These are phyloP conservation scores for Aspergillus latus DNA, from an alignment of 2,329 filamentous ascomycete species.

Conservation along the genomic window DNA sequence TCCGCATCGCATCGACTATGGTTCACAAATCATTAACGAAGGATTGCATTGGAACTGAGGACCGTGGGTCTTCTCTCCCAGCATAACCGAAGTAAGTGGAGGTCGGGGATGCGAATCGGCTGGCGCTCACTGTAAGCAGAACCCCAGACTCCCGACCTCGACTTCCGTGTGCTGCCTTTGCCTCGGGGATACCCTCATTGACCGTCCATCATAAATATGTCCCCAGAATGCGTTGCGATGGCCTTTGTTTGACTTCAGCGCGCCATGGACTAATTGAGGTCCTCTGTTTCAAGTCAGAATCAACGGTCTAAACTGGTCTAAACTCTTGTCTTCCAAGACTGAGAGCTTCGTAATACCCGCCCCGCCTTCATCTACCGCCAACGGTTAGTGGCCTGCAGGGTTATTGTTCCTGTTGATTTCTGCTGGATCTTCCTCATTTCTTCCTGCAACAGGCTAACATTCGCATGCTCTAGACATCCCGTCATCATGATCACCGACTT, in stretches of 20 bases:
- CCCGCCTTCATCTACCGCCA: background rate
- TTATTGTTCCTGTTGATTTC: background rate
- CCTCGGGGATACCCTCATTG: slow-evolving; percentile 23
- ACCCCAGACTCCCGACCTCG: slow-evolving; percentile 26
- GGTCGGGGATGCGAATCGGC: slow-evolving; percentile 22
- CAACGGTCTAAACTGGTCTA: background rate
- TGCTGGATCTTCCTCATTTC: background rate
- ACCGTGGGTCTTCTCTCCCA: background rate
- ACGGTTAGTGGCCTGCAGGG: slow-evolving; percentile 10
- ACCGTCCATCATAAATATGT: slow-evolving; percentile 18
- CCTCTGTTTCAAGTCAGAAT: background rate
- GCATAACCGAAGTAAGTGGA: slow-evolving; percentile 3
- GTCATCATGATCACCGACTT: slow-evolving; percentile 28
- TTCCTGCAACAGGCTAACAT: background rate
- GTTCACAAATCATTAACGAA: slow-evolving; percentile 5
- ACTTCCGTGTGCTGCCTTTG: slow-evolving; percentile 22
- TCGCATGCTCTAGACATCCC: background rate
- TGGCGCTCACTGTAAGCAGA: slow-evolving; percentile 2
- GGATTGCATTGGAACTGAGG: background rate
- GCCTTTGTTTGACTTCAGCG: background rate
- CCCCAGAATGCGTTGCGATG: background rate
- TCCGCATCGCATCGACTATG: background rate
- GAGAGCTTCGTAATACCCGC: background rate
- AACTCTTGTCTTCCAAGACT: background rate
- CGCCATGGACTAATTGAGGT: slow-evolving; percentile 8